phyloP scores from a whole-genome alignment of 768 basidiomycete genomes.

The Krasilnikovozyma curviuscula region DNA sequence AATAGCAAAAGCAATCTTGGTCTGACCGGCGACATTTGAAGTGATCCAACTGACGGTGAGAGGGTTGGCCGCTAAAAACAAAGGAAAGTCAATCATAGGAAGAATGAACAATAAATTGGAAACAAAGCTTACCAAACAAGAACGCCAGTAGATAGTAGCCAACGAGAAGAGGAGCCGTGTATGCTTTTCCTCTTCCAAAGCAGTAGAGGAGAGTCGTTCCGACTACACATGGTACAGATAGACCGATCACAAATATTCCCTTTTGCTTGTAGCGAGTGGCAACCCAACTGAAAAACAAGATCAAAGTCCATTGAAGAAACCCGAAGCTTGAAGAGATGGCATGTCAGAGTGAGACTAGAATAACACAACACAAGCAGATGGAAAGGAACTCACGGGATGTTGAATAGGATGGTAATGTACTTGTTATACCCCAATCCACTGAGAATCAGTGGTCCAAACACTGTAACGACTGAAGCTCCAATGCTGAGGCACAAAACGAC shows the following conservation, averaged over 20 bases:
- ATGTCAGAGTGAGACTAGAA: slow-evolving; percentile 16
- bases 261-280: slow-evolving; percentile 19
- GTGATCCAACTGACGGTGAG: slow-evolving; percentile 15
- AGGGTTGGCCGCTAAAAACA: slow-evolving; percentile 24
- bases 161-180: slow-evolving; percentile 17
- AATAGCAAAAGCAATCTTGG: slow-evolving; percentile 17
- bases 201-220: slow-evolving; percentile 9
- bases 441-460: slow-evolving; percentile 20
- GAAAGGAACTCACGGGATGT: slow-evolving; percentile 20
- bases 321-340: slow-evolving; percentile 20
- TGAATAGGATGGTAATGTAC: slow-evolving; percentile 15
- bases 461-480: too few species aligned
- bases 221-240: slow-evolving; percentile 9
- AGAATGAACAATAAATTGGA: too few species aligned
- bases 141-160: slow-evolving; percentile 24
- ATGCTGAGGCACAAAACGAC: slow-evolving; percentile 14
- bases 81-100: too few species aligned
- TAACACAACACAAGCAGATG: slow-evolving; percentile 21
- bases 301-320: slow-evolving; percentile 30
- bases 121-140: too few species aligned
- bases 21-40: slow-evolving; percentile 13
- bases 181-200: too few species aligned
- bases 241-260: too few species aligned
- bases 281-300: slow-evolving; percentile 26
- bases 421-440: slow-evolving; percentile 14